These are phyloP conservation scores for Aureobasidium sp. DNA, from an alignment of 2,329 filamentous ascomycete species.

Conservation along the genomic window DNA sequence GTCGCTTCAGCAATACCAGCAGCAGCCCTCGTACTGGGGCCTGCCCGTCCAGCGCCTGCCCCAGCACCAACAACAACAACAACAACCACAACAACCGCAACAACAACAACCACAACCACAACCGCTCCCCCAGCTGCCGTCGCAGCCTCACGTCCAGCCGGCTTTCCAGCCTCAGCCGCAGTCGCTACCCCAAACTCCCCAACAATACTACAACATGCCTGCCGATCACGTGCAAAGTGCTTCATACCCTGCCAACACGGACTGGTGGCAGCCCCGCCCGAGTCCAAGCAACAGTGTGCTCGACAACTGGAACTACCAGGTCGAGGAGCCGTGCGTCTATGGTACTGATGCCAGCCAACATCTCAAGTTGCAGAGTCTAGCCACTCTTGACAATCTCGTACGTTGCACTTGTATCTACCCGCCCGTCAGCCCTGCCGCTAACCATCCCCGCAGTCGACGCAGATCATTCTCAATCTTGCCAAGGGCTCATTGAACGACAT, in stretches of 20 bases:
- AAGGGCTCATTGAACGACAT: conserved; percentile 49
- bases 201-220: conserved; percentile 4
- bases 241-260: not conserved
- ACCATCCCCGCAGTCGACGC: conserved; percentile 36
- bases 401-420: not conserved
- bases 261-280: not conserved
- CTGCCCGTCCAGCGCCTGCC: not conserved
- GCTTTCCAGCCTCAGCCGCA: conserved; percentile 2
- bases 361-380: conserved; percentile 50
- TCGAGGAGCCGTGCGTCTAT: conserved; percentile 17
- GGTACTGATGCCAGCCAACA: conserved; percentile 35
- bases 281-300: not conserved
- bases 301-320: not conserved
- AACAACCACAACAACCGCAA: not conserved
- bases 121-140: not conserved
- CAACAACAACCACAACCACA: not conserved
- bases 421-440: not conserved
- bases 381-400: conserved; percentile 49
- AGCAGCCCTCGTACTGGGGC: conserved; percentile 1
- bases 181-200: not conserved
- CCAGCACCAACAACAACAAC: not conserved
- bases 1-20: not conserved
- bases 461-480: conserved; percentile 49
- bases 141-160: not conserved
- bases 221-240: not conserved